Percentiles rank a stretch among this genome's conserved stretches.
Evolutionary conservation across 2,329 filamentous ascomycete species (phyloP).

Genomic region (Colletotrichum gloeosporioides): DNA sequence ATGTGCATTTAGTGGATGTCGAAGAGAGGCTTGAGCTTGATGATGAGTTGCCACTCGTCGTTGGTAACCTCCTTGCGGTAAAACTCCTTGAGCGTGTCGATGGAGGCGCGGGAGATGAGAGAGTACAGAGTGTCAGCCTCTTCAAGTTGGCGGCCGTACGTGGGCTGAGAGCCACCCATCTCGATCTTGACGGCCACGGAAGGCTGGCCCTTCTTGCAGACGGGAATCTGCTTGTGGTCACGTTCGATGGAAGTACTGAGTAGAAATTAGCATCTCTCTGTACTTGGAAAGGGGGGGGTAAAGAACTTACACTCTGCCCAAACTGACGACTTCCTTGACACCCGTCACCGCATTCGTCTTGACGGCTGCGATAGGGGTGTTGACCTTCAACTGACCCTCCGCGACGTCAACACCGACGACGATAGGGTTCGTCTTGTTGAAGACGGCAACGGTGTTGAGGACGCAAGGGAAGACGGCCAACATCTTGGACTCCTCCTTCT

Average conservation of each 20-base stretch:
- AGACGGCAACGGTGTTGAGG: constrained; percentile 86
- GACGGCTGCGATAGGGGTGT: constrained; percentile 89
- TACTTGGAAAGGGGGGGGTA: neutral
- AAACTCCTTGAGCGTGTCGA: constrained; percentile 95
- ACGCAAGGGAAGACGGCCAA: constrained; percentile 97
- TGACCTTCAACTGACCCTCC: constrained; percentile 85
- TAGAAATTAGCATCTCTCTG: constrained; percentile 25
- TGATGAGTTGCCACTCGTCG: constrained; percentile 94
- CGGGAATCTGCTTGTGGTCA: constrained; percentile 91
- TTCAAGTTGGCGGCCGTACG: constrained; percentile 94
- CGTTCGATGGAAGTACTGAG: constrained; percentile 91
- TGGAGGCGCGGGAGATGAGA: constrained; percentile 83
- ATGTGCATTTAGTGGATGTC: constrained; percentile 72
- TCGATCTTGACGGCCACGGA: constrained; percentile 98
- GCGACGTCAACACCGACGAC: constrained; percentile 93
- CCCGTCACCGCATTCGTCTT: constrained; percentile 81
- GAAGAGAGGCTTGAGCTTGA: constrained; percentile 94
- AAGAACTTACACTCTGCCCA: constrained; percentile 89
- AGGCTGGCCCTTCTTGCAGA: constrained; percentile 97
- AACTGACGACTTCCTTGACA: constrained; percentile 79
- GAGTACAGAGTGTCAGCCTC: constrained; percentile 90
- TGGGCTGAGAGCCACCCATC: constrained; percentile 87
- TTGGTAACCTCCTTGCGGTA: constrained; percentile 86
- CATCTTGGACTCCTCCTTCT: constrained; percentile 96
- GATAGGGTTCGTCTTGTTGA: constrained; percentile 98